Percentiles rank a stretch among this genome's conserved stretches.
Evolutionary conservation across 2,329 filamentous ascomycete genomes (phyloP).

Genomic region (Tolypocladium endophyticum): DNA sequence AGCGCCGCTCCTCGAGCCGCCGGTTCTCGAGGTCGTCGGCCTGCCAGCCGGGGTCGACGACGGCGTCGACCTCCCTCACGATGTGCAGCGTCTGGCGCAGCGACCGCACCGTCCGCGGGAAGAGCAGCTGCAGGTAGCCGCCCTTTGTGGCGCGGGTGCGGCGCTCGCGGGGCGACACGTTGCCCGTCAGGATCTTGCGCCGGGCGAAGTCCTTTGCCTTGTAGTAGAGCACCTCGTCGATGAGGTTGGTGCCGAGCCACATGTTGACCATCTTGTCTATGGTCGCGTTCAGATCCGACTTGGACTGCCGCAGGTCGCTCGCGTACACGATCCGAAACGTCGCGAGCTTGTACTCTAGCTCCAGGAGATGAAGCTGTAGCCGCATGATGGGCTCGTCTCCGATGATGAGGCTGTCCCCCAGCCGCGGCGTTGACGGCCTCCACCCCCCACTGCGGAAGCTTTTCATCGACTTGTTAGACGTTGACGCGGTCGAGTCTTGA

Average conservation of each 20-base stretch:
- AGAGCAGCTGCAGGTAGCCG: slow-evolving; percentile 10
- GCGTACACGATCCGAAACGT: slow-evolving; percentile 17
- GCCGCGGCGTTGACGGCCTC: slow-evolving; percentile 10
- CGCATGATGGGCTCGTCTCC: slow-evolving; percentile 14
- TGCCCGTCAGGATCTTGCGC: slow-evolving; percentile 5
- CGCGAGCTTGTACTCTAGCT: slow-evolving; percentile 18
- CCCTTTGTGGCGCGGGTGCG: slow-evolving; percentile 10
- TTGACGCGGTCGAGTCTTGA: slow-evolving; percentile 7
- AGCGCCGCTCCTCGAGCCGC: slow-evolving; percentile 10
- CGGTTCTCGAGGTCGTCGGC: slow-evolving; percentile 12
- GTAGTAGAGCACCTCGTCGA: slow-evolving; percentile 17
- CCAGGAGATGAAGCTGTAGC: slow-evolving; percentile 15
- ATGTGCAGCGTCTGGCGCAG: slow-evolving; percentile 15
- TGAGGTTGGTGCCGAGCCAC: slow-evolving; percentile 17
- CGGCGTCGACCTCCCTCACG: slow-evolving; percentile 13
- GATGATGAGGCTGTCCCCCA: slow-evolving; percentile 10
- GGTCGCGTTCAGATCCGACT: slow-evolving; percentile 10
- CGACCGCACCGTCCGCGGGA: slow-evolving; percentile 10
- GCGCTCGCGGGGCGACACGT: slow-evolving; percentile 9
- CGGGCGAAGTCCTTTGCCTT: slow-evolving; percentile 16
- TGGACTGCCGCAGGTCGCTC: slow-evolving; percentile 12
- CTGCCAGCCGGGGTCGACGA: slow-evolving; percentile 15
- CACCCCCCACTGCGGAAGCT: slow-evolving; percentile 4
- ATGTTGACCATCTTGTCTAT: slow-evolving; percentile 15
- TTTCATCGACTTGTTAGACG: slow-evolving; percentile 8